Evolutionary conservation across 2,329 filamentous ascomycete genomes (phyloP), one percentile per base, ranked within the genome.

Genomic region (Stemphylium lycopersici): DNA sequence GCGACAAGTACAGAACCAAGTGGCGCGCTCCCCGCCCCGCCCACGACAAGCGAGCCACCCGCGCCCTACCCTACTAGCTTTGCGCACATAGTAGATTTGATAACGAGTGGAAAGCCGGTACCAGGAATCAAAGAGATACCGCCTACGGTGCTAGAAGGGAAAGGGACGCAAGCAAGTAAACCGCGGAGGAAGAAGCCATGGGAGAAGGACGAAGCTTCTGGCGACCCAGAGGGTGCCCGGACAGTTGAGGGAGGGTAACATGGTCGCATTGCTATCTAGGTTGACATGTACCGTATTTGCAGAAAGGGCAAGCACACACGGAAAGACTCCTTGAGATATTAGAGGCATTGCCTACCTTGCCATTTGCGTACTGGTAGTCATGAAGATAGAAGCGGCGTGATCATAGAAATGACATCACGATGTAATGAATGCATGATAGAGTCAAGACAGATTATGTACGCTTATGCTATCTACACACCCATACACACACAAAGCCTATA

Each of bases 111-210:
- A 48, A 87, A 91, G 65, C 88, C 90, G 0, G 89, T 97, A 38
- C 91, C 92, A 1, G 93, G 93, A 0, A 96, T 97, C 68, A 87
- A 87, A 63, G 86, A 96, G 59, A 93, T 97, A 48, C 91, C 93
- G 4, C 85, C 91, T 62, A 95, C 88, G 0, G 80, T 96, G 4
- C 80, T 93, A 16, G 81, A 86, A 48, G 88, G 89, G 4, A 84
- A 90, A 56, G 88, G 89, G 56, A 83, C 83, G 18, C 73, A 80
- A 44, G 79, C 80, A 48, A 79, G 77, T n/a, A 80, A 79, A 18
- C 68, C 78, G n/a, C 79, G 75, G 62, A 79, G 87, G 63, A 81
- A 77, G 68, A 89, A 89, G 76, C 93, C 93, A 1, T 97, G 93
- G 93, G 93, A 96, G 78, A 90, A 81, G 65, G 80, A 84, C 13